Base-by-base conservation (phyloP, 2,329 filamentous ascomycete genomes). In the Xylariaceae sp. region DNA sequence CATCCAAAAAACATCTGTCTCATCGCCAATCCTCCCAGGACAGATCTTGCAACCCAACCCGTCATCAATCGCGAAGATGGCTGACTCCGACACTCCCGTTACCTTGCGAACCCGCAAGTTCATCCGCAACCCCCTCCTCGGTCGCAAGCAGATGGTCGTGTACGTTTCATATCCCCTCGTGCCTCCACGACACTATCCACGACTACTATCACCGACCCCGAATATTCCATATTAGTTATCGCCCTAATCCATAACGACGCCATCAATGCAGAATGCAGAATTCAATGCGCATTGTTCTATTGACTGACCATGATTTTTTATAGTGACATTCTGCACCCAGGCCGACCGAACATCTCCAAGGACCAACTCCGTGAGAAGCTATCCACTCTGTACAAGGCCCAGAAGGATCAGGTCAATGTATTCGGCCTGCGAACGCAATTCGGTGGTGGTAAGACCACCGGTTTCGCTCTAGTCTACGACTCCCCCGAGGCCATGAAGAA, bases 81-180 rank as follows among this genome's bases (percentile, higher is more conserved):
- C 93, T 82, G 90, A 93, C 82, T 80, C 81, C 75, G 88, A 91
- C 77, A 80, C 81, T 73, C 81, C 88, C 76, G 88, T 92, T 77
- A 92, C 89, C 74, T 82, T 93, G 83, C 88, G 95, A 85, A 99
- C 95, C 82, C 93, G 95, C 90, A 98, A 98, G 87, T 99, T 99
- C 90, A 96, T 98, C 84, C 91, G 93, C 85, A 99, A 99, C 89
- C 91, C 95, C 80, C 91, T 99, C 77, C 89, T 99, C 78, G 91
- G 89, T 79, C 90, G 93, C 80, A 96, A 96, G 88, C 93, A 98
- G 89, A 96, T 98, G 91, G 93, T 97, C 82, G 90, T 97, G 93
- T 97, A 91, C 87, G 90, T 89, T 70, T 4, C 23, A 26, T 47
- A 47, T 46, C n/a, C 19, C 46, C 46, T 53, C 29, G 23, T 26